Evolutionary conservation across 1,284 basidiomycete species (phyloP).

Genomic region (Rhizoctonia solani): DNA sequence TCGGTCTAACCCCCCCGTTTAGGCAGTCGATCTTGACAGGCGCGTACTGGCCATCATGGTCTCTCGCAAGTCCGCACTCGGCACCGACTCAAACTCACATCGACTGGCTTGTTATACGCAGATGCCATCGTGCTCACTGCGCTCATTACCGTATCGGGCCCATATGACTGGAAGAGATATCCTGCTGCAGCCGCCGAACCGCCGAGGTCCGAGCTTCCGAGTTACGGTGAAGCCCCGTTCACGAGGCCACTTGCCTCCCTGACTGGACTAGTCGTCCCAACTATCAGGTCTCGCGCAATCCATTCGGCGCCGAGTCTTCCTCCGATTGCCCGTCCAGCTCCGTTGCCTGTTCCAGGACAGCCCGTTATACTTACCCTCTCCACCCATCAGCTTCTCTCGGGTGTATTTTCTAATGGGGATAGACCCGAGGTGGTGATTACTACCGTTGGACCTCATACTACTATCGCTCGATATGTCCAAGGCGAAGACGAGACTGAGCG

Average conservation of each 20-base stretch:
- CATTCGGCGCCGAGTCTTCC: constrained; percentile 8
- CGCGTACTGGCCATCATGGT: constrained; percentile 25
- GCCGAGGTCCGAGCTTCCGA: constrained; percentile 21
- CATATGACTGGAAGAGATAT: constrained; percentile 21
- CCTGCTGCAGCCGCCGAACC: not conserved
- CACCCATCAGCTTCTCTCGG: constrained; percentile 7
- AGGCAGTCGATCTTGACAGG: constrained; percentile 32
- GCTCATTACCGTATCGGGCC: constrained; percentile 21
- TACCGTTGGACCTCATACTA: constrained; percentile 22
- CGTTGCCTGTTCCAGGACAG: not conserved
- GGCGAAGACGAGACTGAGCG: constrained; percentile 13
- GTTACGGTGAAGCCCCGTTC: constrained; percentile 24
- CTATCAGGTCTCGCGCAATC: not conserved
- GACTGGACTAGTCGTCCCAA: not conserved
- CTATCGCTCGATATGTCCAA: constrained; percentile 16
- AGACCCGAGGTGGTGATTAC: constrained; percentile 25
- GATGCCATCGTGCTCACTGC: constrained; percentile 26
- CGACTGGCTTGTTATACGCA: constrained; percentile 11
- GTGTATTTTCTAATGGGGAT: constrained; percentile 25
- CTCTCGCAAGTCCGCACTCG: constrained; percentile 30
- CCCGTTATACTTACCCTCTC: constrained; percentile 14
- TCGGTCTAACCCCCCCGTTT: constrained; percentile 1
- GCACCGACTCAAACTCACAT: constrained; percentile 29
- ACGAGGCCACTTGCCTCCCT: constrained; percentile 29
- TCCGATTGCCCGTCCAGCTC: not conserved